Evolutionary conservation across 306 rosid genomes (phyloP), one percentile per base, ranked within the genome.

Genomic region (Clitoria ternatea): DNA sequence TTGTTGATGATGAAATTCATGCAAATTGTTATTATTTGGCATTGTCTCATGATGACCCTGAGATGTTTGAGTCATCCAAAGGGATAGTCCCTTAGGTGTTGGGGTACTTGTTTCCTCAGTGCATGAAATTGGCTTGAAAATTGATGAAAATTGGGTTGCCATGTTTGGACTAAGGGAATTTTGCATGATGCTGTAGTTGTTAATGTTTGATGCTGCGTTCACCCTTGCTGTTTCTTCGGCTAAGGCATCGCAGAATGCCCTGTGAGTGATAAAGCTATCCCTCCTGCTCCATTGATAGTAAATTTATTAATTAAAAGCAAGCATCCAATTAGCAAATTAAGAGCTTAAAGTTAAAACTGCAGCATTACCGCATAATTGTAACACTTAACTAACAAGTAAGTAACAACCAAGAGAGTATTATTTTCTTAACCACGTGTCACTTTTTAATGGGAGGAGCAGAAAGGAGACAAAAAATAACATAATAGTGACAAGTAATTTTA

Each of bases 211-310:
- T 17, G 76, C 83, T 74, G 91, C 96, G 48, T 85, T 92, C 53
- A 92, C 80, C 72, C 96, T 81, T 0, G 98, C 98, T 56, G 98
- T 87, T 83, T 92, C 96, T 87, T 92, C 98, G 12, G 98, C 98
- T 19, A 92, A 87, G 60, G 96, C 98, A 48, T 92, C 98, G 35
- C 98, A 92, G 69, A 92, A 92, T 10, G 96, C 96, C 57, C 98
- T 83, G 64, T 92, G 98, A 47, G 96, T 89, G 48, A 92, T 92
- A 85, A 92, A 92, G 80, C 96, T 92, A 48, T 92, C 98, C 78
- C 96, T 80, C 89, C 98, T 92, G 89, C 80, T 61, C 82, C 50
- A 20, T 49, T 80, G 64, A 11, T 23, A 8, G 4, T 59, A 3
- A 43, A 71, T 26, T 22, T 19, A 7, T 13, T 6, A 14, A 42